Evolutionary conservation across 2,329 filamentous ascomycete genomes (phyloP).

Genomic region (Penicillium sp.): DNA sequence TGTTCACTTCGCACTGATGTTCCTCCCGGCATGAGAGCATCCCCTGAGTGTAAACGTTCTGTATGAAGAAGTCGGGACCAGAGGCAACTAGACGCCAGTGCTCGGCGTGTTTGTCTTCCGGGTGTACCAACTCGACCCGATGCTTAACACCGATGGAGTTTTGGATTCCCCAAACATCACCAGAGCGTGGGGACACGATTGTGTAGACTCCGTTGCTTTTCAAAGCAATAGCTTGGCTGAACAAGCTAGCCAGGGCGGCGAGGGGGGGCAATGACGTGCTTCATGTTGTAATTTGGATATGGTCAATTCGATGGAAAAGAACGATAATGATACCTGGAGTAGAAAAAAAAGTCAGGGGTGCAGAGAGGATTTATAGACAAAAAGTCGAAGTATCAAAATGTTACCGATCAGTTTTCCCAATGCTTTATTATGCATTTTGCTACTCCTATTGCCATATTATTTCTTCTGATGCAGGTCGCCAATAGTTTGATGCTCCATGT

Average conservation of each 20-base stretch:
- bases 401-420: neutral
- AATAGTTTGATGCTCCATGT: neutral
- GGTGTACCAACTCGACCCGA: neutral
- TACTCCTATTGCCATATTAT: neutral
- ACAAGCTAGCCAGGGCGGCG: neutral
- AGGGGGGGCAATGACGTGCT: neutral
- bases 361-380: neutral
- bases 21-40: neutral
- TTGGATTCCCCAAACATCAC: neutral
- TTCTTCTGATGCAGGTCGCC: neutral
- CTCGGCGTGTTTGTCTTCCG: neutral
- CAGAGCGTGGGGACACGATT: neutral
- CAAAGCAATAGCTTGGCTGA: neutral
- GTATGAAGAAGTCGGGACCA: neutral
- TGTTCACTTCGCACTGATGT: neutral
- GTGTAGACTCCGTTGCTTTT: neutral
- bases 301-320: neutral
- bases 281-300: neutral
- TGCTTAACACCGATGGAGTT: neutral
- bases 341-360: neutral
- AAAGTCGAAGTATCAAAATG: neutral
- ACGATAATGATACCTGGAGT: too few relatives aligned
- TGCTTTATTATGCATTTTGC: neutral
- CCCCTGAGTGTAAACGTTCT: neutral
- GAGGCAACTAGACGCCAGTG: neutral